Conservation (phyloP, 768 basidiomycete species). For the Phylloporus sp. region DNA sequence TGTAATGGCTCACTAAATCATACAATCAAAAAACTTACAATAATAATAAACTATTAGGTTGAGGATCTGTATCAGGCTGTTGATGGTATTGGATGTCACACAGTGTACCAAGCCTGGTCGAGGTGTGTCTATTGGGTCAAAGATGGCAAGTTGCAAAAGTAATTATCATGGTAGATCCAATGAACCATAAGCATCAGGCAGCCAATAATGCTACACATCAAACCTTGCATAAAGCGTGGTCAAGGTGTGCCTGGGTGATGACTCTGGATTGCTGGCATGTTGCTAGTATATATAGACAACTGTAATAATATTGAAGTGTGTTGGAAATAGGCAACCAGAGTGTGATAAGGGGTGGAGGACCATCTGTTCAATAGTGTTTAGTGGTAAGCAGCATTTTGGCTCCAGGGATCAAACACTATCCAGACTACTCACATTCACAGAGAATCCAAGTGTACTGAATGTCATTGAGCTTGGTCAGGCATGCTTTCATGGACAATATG, state of each 20-base stretch:
- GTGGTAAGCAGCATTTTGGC: too few species aligned
- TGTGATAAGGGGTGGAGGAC: not conserved
- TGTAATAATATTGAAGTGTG: not conserved
- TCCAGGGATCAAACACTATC: too few species aligned
- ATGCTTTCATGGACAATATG: not conserved
- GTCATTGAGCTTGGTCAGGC: not conserved
- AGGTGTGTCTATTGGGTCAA: not conserved
- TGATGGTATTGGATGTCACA: not conserved
- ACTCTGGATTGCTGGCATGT: too few species aligned
- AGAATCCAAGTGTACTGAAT: not conserved
- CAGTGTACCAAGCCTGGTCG: not conserved
- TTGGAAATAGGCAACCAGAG: not conserved
- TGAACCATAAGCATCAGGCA: not conserved
- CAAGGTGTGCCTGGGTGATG: not conserved
- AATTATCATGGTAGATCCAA: not conserved
- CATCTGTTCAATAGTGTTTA: not conserved
- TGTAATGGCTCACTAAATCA: not conserved
- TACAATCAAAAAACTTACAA: not conserved
- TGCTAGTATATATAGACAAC: too few species aligned
- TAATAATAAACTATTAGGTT: not conserved
- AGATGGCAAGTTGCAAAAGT: not conserved
- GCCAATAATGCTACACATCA: too few species aligned
- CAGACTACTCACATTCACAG: not conserved
- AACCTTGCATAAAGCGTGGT: too few species aligned
- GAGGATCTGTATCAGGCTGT: not conserved